A percentile compares a stretch with the other conserved stretches of the same genome.
Conservation (phyloP, 2,329 filamentous ascomycete genomes). For the Penicillium sclerotiorum region DNA sequence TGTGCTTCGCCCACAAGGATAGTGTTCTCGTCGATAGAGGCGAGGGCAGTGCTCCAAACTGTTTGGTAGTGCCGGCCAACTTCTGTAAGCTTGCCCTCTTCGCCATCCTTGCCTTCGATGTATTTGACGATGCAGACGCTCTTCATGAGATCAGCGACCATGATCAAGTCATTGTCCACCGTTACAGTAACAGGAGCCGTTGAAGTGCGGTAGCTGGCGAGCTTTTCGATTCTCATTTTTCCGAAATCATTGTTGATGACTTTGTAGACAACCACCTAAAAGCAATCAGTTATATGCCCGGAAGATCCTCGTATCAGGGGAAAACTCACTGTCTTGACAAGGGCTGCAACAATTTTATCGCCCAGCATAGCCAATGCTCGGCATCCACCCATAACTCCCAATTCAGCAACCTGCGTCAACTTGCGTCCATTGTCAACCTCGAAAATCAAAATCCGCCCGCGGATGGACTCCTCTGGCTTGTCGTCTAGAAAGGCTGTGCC, state of each 20-base stretch:
- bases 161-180: slow-evolving; percentile 73
- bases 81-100: slow-evolving; percentile 69
- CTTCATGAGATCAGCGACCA: slow-evolving; percentile 92
- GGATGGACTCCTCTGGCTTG: slow-evolving; percentile 60
- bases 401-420: slow-evolving; percentile 70
- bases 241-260: slow-evolving; percentile 43
- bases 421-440: slow-evolving; percentile 72
- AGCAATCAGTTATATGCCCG: slow-evolving; percentile 13
- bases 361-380: slow-evolving; percentile 74
- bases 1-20: slow-evolving; percentile 86
- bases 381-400: slow-evolving; percentile 76
- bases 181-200: slow-evolving; percentile 82
- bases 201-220: slow-evolving; percentile 76
- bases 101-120: slow-evolving; percentile 57
- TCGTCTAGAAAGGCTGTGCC: slow-evolving; percentile 78
- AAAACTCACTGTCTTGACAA: slow-evolving; percentile 77
- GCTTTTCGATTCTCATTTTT: slow-evolving; percentile 62
- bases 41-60: slow-evolving; percentile 78
- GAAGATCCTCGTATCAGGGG: not conserved
- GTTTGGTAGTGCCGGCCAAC: slow-evolving; percentile 79
- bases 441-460: slow-evolving; percentile 80
- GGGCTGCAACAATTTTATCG: slow-evolving; percentile 77
- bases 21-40: slow-evolving; percentile 69
- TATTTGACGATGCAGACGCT: slow-evolving; percentile 80
- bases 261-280: slow-evolving; percentile 61